Evolutionary conservation across 805 yeast genomes (phyloP), one percentile per base, ranked within the genome.

Genomic region (Ogataea parapolymorpha): DNA sequence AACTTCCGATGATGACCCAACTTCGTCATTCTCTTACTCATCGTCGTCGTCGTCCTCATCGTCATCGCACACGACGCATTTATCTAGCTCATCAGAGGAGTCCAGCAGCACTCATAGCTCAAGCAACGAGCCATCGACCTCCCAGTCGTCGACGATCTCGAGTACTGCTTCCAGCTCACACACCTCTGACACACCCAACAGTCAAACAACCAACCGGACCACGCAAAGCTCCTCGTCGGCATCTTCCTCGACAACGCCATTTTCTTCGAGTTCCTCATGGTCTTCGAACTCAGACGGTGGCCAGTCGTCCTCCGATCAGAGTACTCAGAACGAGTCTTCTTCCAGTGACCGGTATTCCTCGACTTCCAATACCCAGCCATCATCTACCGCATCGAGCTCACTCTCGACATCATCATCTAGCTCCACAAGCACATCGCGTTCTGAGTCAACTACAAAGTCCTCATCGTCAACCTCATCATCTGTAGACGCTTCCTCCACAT

Each of bases 191-290:
- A 30, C 45, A 6, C 37, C 44, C 8, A 12, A 26, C 15, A 24
- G 42, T 6, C 39, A 46, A 16, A 18, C 51, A 7, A 17, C 42
- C 5, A 45, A 4, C 9, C 29, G 6, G 20, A 12, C 7, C 18
- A 36, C 52, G n/a, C 26, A 44, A 2, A 25, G 45, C 2, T 25
- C 54, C 5, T 37, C 49, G n/a, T 29, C 50, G 9, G 28, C 45
- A 3, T 30, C 48, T 13, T 36, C 48, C 16, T 15, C 44, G 25
- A 23, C 35, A 15, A 10, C 42, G 6, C 3, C 27, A 3, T n/a
- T 13, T 12, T 12, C 27, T 25, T 25, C 27, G 13, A 25, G 27
- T 14, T 25, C 14, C 14, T 25, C 14, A 4, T 11, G 8, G 7
- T 25, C 27, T 6, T 25, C 27, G 27, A 14, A 12, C 13, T n/a